phyloP scores from a whole-genome alignment of 768 basidiomycete species.

The Ramaria rubella region DNA sequence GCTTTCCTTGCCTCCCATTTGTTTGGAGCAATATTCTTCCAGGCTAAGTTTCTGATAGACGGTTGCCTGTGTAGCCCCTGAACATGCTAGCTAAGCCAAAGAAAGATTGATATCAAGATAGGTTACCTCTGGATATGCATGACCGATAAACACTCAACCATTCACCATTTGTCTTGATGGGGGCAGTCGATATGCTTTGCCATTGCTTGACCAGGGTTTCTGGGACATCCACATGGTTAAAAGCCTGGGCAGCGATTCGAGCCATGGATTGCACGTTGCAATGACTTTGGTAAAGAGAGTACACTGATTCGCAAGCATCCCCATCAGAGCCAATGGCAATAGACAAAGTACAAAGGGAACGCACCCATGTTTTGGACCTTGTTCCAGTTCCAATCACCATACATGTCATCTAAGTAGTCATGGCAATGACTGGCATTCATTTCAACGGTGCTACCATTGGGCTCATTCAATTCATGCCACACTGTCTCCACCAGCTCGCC shows the following conservation, averaged over 20 bases:
- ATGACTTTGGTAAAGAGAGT: neutral
- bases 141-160: neutral
- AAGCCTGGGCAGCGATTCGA: neutral
- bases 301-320: neutral
- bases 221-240: neutral
- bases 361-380: slow-evolving; percentile 10
- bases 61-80: neutral
- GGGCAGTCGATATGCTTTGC: neutral
- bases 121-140: neutral
- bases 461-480: slow-evolving; percentile 16
- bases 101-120: neutral
- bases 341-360: neutral
- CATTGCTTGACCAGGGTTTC: neutral
- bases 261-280: neutral
- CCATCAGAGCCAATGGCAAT: neutral
- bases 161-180: neutral
- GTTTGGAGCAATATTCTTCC: neutral
- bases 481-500: neutral
- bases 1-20: neutral
- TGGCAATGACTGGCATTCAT: slow-evolving; percentile 17
- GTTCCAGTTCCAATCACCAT: slow-evolving; percentile 12
- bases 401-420: slow-evolving; percentile 12
- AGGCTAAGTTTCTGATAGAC: neutral
- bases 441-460: slow-evolving; percentile 15
- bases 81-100: neutral